phyloP scores from a whole-genome alignment of 805 yeast species.

The Sporopachydermia lactativora region DNA sequence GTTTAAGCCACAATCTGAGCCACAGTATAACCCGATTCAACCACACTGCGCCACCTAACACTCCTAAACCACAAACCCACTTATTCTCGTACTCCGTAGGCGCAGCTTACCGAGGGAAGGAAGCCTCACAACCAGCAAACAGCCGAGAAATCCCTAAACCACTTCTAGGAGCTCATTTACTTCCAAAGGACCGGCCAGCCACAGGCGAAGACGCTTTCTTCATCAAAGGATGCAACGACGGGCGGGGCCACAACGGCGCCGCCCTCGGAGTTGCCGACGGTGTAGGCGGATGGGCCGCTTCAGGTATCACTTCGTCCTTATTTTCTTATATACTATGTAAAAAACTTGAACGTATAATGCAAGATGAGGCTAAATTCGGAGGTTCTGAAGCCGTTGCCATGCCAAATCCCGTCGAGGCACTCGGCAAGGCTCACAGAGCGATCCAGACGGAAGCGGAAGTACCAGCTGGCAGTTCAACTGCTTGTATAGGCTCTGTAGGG shows the following conservation, averaged over 20 bases:
- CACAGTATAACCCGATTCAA: too few relatives aligned
- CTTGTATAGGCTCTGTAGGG: conserved; percentile 63
- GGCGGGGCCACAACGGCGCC: conserved; percentile 7
- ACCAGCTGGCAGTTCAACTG: conserved; percentile 88
- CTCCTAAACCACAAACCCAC: too few relatives aligned
- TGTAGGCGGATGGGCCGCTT: conserved; percentile 94
- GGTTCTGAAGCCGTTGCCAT: conserved; percentile 9
- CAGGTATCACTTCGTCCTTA: conserved; percentile 81
- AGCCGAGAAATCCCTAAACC: not conserved
- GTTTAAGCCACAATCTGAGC: too few relatives aligned
- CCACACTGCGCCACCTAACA: too few relatives aligned
- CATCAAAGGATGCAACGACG: conserved; percentile 7
- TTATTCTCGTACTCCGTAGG: too few relatives aligned
- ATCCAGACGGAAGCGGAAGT: conserved; percentile 43
- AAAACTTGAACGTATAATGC: conserved; percentile 7
- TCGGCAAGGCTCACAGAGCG: conserved; percentile 40
- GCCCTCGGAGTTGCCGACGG: conserved; percentile 52
- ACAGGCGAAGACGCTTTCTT: conserved; percentile 15
- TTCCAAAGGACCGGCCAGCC: conserved; percentile 6
- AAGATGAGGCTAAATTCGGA: conserved; percentile 30
- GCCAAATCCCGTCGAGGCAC: conserved; percentile 17
- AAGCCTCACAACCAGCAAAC: not conserved
- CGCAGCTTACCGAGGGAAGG: not conserved
- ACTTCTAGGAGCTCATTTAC: not conserved
- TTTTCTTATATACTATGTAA: conserved; percentile 69